These are phyloP conservation scores for Salvia miltiorrhiza DNA, from an alignment of 257 asterid genomes.

Conservation along the genomic window DNA sequence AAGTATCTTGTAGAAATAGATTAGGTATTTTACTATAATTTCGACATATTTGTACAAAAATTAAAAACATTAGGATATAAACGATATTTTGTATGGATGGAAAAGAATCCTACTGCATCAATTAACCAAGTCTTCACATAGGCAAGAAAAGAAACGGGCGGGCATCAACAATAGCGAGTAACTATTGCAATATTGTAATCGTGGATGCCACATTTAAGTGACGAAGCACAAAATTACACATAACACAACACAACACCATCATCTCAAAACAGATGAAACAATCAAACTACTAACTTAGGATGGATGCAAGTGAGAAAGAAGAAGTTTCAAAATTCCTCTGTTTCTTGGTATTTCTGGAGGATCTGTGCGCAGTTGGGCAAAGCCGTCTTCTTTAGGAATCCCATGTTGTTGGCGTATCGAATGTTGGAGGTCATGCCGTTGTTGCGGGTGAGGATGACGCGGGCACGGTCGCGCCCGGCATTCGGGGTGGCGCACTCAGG, in stretches of 20 bases:
- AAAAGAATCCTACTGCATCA: too few relatives aligned
- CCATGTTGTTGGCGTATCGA: slow-evolving; percentile 49
- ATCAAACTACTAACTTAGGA: not conserved
- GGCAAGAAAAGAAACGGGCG: not conserved
- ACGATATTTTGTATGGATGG: too few relatives aligned
- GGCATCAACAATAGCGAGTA: slow-evolving; percentile 13
- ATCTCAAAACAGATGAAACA: slow-evolving; percentile 1
- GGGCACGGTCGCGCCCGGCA: slow-evolving; percentile 48
- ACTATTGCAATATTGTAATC: slow-evolving; percentile 13
- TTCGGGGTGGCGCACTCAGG: slow-evolving; percentile 33
- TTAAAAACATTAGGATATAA: too few relatives aligned
- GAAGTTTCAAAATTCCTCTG: slow-evolving; percentile 22
- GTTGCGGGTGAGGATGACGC: slow-evolving; percentile 49
- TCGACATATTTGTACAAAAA: too few relatives aligned
- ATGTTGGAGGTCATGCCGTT: slow-evolving; percentile 42
- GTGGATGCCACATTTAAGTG: slow-evolving; percentile 9
- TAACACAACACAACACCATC: slow-evolving; percentile 4
- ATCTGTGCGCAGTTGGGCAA: slow-evolving; percentile 38
- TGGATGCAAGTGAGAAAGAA: not conserved
- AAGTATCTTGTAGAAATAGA: too few relatives aligned
- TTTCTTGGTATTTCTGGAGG: slow-evolving; percentile 37
- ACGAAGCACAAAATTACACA: not conserved
- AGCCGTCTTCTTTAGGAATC: slow-evolving; percentile 28
- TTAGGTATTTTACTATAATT: too few relatives aligned
- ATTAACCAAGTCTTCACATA: too few relatives aligned